Base-by-base conservation (phyloP, 108 stramenopile species). In the Phaeodactylum tricornutum region DNA sequence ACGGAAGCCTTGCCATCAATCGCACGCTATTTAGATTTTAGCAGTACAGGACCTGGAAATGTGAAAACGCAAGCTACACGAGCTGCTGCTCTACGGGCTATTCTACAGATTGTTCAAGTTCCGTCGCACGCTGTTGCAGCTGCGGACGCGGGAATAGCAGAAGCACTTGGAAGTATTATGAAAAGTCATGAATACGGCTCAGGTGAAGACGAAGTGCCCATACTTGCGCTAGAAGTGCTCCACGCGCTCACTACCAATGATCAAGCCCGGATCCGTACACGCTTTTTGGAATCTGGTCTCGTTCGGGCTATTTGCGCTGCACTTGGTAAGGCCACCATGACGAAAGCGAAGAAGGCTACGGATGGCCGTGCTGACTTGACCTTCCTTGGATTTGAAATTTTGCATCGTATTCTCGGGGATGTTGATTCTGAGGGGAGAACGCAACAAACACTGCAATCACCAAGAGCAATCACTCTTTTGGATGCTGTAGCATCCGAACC, bases 111-210 rank as follows among this genome's bases (percentile, higher is more conserved):
- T 12, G 70, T 80, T 11, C 58, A 67, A 43, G 62, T 87, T 23
- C 85, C 79, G 20, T 75, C 85, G 4, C 69, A 74, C 52, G 74
- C 77, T 5, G 61, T 70, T 17, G 34, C 73, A 1, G 81, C 76
- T 34, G 73, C 76, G 14, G 49, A 66, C 11, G 50, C 43, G 20
- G 80, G 80, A n/a, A 33, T 82, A 11, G 62, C 67, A n/a, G 48
- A 51, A 20, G 46, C 77, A 7, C 35, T 71, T 8, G 58, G 57
- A 3, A 47, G 50, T 14, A 29, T 71, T 28, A 20, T 61, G 34
- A 26, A 26, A 38, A 14, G 19, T 2, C 15, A 22, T 6, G 21
- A 30, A 24, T 26, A 11, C 25, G 17, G 16, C 4, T 2, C n/a
- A 3, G 32, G 32, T 5, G 55, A 64, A 7, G 9, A 54, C 25